Conservation (phyloP, 345 rosid species). For the Brassica incana region DNA sequence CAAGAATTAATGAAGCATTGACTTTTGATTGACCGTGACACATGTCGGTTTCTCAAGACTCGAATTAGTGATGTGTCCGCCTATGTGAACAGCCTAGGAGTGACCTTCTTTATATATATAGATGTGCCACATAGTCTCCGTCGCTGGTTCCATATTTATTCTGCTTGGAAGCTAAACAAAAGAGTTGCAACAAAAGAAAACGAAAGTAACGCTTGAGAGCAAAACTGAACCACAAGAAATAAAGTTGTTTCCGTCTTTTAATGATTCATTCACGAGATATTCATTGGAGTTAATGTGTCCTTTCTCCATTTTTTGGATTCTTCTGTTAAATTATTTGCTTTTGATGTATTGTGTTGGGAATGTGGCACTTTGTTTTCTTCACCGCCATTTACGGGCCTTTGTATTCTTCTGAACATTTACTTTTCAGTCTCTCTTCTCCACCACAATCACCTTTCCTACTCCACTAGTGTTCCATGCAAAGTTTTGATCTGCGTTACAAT, state of each 20-base stretch:
- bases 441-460: neutral
- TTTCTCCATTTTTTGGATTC: constrained; percentile 21
- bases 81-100: too few relatives aligned
- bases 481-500: neutral
- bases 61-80: too few relatives aligned
- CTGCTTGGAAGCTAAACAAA: neutral
- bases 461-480: neutral
- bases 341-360: constrained; percentile 15
- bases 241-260: neutral
- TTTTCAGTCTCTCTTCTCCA: constrained; percentile 1
- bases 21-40: too few relatives aligned
- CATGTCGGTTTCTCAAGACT: too few relatives aligned
- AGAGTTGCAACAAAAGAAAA: neutral
- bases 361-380: constrained; percentile 18
- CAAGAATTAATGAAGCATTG: too few relatives aligned
- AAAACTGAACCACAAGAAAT: neutral
- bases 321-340: constrained; percentile 15
- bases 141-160: neutral
- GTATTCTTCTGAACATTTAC: neutral
- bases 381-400: neutral
- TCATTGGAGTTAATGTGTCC: neutral
- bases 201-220: neutral
- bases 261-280: constrained; percentile 15
- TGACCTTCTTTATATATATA: too few relatives aligned
- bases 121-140: neutral